Percentiles rank a stretch among this genome's conserved stretches.
These are phyloP conservation scores for Phytomonas serpens DNA, from an alignment of 208 protist species.

Conservation along the genomic window DNA sequence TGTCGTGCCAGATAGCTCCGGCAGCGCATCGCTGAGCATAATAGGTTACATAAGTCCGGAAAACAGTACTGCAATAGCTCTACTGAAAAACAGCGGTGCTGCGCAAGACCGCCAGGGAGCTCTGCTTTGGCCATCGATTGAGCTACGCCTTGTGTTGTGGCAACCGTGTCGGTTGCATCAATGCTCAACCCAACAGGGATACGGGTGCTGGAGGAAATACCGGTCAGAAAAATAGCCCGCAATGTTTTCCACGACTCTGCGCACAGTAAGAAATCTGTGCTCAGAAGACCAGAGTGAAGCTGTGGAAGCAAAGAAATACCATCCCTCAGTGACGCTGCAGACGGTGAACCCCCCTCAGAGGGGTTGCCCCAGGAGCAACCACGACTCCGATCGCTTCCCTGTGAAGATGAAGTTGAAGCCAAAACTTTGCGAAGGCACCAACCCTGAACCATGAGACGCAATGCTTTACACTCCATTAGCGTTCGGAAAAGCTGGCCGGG, in stretches of 20 bases:
- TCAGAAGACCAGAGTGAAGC: neutral
- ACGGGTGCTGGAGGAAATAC: neutral
- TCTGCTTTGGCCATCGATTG: neutral
- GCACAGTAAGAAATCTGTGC: neutral
- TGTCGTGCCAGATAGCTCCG: neutral
- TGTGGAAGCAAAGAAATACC: neutral
- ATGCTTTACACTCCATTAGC: neutral
- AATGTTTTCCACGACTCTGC: constrained; percentile 6
- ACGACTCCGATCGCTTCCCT: neutral
- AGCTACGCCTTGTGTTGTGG: neutral
- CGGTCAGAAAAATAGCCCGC: neutral
- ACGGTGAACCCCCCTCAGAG: neutral
- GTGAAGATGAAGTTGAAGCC: neutral
- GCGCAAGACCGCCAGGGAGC: neutral
- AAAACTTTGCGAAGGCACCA: neutral
- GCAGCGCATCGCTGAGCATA: neutral
- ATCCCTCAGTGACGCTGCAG: neutral
- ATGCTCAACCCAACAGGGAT: neutral
- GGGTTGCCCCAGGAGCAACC: neutral
- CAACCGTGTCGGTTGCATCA: neutral
- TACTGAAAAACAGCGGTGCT: neutral
- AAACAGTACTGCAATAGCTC: neutral
- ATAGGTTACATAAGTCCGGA: neutral
- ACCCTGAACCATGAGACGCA: neutral
- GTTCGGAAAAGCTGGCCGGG: neutral